Evolutionary conservation across 192 early-diverging fungal genomes (phyloP).

Genomic region (Gigaspora rosea): DNA sequence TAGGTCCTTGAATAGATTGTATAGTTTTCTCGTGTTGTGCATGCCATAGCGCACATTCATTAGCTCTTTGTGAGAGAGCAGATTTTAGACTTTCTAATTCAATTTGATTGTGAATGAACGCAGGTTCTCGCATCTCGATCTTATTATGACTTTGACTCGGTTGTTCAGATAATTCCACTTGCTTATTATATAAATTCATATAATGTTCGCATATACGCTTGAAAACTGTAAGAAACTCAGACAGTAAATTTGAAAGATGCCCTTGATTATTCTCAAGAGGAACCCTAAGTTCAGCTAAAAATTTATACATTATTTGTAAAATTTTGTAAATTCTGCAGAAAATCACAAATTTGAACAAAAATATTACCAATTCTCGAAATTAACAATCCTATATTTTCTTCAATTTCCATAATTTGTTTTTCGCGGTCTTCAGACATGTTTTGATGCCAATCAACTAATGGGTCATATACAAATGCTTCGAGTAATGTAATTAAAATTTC

Average conservation of each 20-base stretch:
- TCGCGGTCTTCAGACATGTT: slow-evolving; percentile 36
- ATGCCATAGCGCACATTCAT: slow-evolving; percentile 30
- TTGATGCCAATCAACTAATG: slow-evolving; percentile 63
- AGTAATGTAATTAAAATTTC: slow-evolving; percentile 83
- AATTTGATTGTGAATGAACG: not conserved
- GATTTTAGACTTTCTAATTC: slow-evolving; percentile 18
- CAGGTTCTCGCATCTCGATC: not conserved
- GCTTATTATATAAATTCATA: not conserved
- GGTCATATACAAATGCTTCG: slow-evolving; percentile 94
- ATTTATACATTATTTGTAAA: not conserved
- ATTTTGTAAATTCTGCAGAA: not conserved
- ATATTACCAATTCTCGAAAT: slow-evolving; percentile 14
- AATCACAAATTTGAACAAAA: not conserved
- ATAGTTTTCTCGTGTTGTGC: slow-evolving; percentile 27
- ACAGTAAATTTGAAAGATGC: slow-evolving; percentile 7
- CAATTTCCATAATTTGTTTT: slow-evolving; percentile 30
- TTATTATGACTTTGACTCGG: not conserved
- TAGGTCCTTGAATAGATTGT: slow-evolving; percentile 21
- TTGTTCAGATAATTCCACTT: not conserved
- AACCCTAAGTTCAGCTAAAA: not conserved
- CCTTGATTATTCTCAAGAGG: slow-evolving; percentile 7
- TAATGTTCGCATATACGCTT: not conserved
- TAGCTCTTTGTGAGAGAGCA: slow-evolving; percentile 17
- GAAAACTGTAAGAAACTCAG: not conserved
- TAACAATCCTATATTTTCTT: slow-evolving; percentile 7